Evolutionary conservation across 176 grass and related monocot species (phyloP).

Genomic region (maize (Zea mays)): DNA sequence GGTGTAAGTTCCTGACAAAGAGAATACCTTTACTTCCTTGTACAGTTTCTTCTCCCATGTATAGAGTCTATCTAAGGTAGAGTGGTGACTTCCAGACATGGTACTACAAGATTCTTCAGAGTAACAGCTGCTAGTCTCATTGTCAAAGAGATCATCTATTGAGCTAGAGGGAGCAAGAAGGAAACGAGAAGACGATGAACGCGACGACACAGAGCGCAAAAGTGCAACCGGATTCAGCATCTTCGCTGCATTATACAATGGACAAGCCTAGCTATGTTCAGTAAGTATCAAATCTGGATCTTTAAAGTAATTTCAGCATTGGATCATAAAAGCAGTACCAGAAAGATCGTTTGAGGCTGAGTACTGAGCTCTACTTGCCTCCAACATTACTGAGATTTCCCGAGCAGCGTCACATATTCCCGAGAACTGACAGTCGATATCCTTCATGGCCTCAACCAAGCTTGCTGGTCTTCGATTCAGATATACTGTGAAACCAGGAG

Average conservation of each 20-base stretch:
- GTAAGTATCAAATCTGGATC: constrained; percentile 33
- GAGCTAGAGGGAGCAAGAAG: constrained; percentile 66
- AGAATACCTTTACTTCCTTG: constrained; percentile 91
- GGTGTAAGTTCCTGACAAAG: constrained; percentile 18
- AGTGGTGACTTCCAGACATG: constrained; percentile 78
- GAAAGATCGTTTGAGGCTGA: constrained; percentile 77
- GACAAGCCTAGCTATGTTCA: constrained; percentile 10
- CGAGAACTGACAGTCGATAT: constrained; percentile 78
- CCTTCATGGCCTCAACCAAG: constrained; percentile 78
- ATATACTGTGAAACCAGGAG: constrained; percentile 91
- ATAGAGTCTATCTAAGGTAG: constrained; percentile 90
- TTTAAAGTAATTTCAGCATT: constrained; percentile 31
- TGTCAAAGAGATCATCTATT: constrained; percentile 78
- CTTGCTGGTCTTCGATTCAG: constrained; percentile 69
- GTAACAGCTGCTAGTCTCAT: constrained; percentile 74
- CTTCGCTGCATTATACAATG: constrained; percentile 56
- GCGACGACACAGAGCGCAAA: constrained; percentile 71
- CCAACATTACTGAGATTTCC: constrained; percentile 88
- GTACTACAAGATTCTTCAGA: constrained; percentile 75
- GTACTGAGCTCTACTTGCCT: constrained; percentile 79
- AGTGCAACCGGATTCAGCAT: constrained; percentile 80
- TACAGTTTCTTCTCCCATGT: constrained; percentile 98
- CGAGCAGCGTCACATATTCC: constrained; percentile 73
- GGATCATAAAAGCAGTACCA: constrained; percentile 63
- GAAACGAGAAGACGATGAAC: constrained; percentile 80